Evolutionary conservation across 2,329 filamentous ascomycete genomes (phyloP).

Genomic region (Pochonia chlamydosporia): DNA sequence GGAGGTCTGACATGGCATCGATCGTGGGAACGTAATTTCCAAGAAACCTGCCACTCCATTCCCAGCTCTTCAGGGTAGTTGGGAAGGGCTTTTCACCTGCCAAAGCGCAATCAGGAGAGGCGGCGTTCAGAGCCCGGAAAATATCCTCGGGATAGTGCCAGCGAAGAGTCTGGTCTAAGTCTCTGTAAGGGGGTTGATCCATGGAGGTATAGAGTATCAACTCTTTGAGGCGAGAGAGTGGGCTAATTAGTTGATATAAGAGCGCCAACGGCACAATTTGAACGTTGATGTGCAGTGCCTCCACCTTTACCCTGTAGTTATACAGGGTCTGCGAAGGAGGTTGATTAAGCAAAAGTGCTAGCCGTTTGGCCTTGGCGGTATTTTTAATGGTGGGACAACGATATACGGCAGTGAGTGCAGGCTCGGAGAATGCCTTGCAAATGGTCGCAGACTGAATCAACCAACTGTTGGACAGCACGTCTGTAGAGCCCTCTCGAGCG

Average conservation of each 20-base stretch:
- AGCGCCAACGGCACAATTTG: constrained; percentile 47
- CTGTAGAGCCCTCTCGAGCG: constrained; percentile 39
- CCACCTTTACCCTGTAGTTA: constrained; percentile 67
- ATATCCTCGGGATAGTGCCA: constrained; percentile 67
- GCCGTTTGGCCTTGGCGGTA: constrained; percentile 35
- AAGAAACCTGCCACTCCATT: constrained; percentile 54
- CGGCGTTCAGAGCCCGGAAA: constrained; percentile 56
- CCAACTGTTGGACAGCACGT: constrained; percentile 51
- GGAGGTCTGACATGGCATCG: constrained; percentile 44
- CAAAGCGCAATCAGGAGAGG: constrained; percentile 33
- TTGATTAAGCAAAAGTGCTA: constrained; percentile 48
- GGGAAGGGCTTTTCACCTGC: constrained; percentile 23
- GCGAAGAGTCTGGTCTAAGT: constrained; percentile 48
- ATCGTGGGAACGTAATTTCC: constrained; percentile 39
- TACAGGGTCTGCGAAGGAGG: constrained; percentile 42
- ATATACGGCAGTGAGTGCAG: constrained; percentile 69
- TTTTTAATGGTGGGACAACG: constrained; percentile 57
- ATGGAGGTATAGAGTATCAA: constrained; percentile 67
- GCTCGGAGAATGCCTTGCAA: constrained; percentile 63
- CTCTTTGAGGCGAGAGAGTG: constrained; percentile 60
- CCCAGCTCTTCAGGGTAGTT: constrained; percentile 47
- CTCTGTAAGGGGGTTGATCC: constrained; percentile 62
- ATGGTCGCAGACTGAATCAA: constrained; percentile 57
- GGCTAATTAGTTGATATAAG: constrained; percentile 50
- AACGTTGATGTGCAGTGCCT: constrained; percentile 64